Percentiles rank a stretch among this genome's conserved stretches.
phyloP scores from a whole-genome alignment of 2,329 filamentous ascomycete genomes.

The Ophiostoma sp. region DNA sequence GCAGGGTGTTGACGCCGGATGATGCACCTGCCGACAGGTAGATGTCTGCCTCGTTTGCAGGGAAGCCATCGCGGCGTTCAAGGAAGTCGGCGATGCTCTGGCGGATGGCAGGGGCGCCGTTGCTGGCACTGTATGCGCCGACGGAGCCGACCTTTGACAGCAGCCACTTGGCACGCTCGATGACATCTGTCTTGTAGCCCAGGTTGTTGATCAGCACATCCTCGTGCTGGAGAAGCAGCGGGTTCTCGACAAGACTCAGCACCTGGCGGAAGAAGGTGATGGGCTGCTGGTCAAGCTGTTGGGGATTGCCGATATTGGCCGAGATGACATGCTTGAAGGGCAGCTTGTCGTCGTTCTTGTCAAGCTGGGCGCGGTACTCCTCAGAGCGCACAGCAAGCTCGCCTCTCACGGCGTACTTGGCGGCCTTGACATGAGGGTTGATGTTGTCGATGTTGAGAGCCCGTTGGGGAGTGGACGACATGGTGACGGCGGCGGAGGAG shows the following conservation, averaged over 20 bases:
- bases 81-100: conserved; percentile 90
- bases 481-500: conserved; percentile 25
- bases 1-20: conserved; percentile 86
- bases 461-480: conserved; percentile 37
- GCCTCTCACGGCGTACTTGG: conserved; percentile 93
- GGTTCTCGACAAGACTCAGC: conserved; percentile 87
- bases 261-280: conserved; percentile 99
- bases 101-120: conserved; percentile 78
- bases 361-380: conserved; percentile 72
- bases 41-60: conserved; percentile 72
- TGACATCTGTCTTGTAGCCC: conserved; percentile 84
- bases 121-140: conserved; percentile 92
- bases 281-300: conserved; percentile 97
- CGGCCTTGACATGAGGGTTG: conserved; percentile 79
- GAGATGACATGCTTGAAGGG: conserved; percentile 90
- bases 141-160: conserved; percentile 82
- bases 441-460: conserved; percentile 76
- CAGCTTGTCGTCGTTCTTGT: conserved; percentile 52
- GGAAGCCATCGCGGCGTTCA: conserved; percentile 83
- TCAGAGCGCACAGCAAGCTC: conserved; percentile 93
- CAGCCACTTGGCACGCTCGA: conserved; percentile 75
- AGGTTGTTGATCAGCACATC: conserved; percentile 68
- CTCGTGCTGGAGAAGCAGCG: conserved; percentile 72
- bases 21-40: conserved; percentile 91
- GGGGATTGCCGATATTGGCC: conserved; percentile 98